These are phyloP conservation scores for Passalora sequoiae DNA, from an alignment of 2,329 filamentous ascomycete species.

Conservation along the genomic window DNA sequence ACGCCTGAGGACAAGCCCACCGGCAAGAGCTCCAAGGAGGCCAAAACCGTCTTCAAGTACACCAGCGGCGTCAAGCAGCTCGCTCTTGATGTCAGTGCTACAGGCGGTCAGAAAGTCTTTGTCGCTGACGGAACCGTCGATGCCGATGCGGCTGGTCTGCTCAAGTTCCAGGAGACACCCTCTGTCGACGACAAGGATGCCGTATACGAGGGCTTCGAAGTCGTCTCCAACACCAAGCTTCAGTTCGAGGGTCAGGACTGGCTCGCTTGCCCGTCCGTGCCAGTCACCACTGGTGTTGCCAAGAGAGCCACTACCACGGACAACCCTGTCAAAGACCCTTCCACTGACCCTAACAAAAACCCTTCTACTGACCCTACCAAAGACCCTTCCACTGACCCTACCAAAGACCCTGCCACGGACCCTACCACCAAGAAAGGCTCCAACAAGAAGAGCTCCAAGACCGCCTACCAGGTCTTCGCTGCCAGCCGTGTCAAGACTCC, in stretches of 20 bases:
- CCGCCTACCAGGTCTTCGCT: too few relatives aligned
- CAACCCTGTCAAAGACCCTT: too few relatives aligned
- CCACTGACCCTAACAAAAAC: too few relatives aligned
- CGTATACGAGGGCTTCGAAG: constrained; percentile 21
- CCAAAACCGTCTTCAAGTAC: constrained; percentile 25
- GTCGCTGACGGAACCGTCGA: constrained; percentile 21
- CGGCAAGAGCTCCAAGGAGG: constrained; percentile 14
- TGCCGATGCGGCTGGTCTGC: constrained; percentile 18
- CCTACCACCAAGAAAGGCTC: too few relatives aligned
- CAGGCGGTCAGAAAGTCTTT: constrained; percentile 31
- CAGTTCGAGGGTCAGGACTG: constrained; percentile 18
- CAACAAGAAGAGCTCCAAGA: too few relatives aligned
- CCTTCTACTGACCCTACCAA: too few relatives aligned
- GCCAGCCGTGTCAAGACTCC: too few relatives aligned
- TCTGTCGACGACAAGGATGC: constrained; percentile 23
- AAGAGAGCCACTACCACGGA: too few relatives aligned
- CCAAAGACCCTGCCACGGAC: too few relatives aligned
- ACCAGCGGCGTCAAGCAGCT: constrained; percentile 18
- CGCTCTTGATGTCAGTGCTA: constrained; percentile 24
- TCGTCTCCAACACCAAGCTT: constrained; percentile 9
- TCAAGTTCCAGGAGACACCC: constrained; percentile 31
- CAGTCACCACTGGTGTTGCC: too few relatives aligned
- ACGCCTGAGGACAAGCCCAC: too few relatives aligned
- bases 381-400: too few relatives aligned
- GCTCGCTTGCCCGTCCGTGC: constrained; percentile 18